Conservation (phyloP, 1,139 yeast species). For the Meyerozyma sp. region DNA sequence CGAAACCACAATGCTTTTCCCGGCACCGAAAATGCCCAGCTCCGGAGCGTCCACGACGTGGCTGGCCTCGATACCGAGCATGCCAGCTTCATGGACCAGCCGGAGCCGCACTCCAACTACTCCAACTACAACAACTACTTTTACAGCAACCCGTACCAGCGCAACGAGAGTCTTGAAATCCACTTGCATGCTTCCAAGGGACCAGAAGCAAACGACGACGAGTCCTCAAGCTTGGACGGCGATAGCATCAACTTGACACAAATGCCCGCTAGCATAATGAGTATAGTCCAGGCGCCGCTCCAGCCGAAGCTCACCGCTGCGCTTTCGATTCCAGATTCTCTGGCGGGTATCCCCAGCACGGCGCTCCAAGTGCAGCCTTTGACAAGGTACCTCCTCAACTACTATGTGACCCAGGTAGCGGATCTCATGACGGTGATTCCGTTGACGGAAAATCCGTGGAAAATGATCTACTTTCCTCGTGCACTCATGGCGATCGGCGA, state of each 20-base stretch:
- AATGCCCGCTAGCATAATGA: constrained; percentile 44
- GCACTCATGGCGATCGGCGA: constrained; percentile 83
- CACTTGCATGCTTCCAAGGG: constrained; percentile 36
- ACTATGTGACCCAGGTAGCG: constrained; percentile 76
- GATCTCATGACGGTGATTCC: constrained; percentile 87
- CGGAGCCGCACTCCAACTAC: constrained; percentile 32
- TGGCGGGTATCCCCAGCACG: constrained; percentile 49
- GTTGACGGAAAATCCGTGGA: constrained; percentile 82
- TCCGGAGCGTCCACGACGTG: constrained; percentile 5
- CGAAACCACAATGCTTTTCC: constrained; percentile 19
- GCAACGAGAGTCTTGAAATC: constrained; percentile 39
- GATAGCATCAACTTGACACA: constrained; percentile 27
- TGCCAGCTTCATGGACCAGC: constrained; percentile 25
- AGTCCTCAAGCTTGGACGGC: constrained; percentile 32
- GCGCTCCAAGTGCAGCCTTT: constrained; percentile 63
- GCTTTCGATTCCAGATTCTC: constrained; percentile 21
- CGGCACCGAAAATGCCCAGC: constrained; percentile 2
- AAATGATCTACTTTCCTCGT: constrained; percentile 74
- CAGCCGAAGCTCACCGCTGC: constrained; percentile 42
- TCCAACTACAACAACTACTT: constrained; percentile 39
- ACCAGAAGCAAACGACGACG: constrained; percentile 18
- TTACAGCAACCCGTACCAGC: constrained; percentile 39
- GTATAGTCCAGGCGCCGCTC: constrained; percentile 39
- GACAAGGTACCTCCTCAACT: constrained; percentile 63
- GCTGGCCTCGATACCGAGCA: constrained; percentile 3